These are phyloP conservation scores for Alternaria sp. DNA, from an alignment of 2,329 filamentous ascomycete species.

Conservation along the genomic window DNA sequence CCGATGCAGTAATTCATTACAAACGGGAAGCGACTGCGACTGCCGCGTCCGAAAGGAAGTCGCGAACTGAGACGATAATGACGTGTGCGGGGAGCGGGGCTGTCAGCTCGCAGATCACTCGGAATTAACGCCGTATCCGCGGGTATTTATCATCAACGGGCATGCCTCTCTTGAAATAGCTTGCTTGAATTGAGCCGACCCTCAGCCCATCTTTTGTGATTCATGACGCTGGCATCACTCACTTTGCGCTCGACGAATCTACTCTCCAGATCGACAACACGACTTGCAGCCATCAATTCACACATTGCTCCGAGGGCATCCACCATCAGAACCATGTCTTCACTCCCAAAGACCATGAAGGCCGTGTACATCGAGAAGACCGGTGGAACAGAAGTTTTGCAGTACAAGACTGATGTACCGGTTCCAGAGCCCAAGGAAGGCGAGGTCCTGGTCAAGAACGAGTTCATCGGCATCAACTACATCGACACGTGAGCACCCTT, in stretches of 20 bases:
- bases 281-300: conserved; percentile 25
- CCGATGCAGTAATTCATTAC: neutral
- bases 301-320: conserved; percentile 21
- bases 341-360: conserved; percentile 72
- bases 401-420: conserved; percentile 73
- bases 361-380: conserved; percentile 75
- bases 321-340: conserved; percentile 49
- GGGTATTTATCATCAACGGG: conserved; percentile 14
- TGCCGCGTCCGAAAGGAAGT: neutral
- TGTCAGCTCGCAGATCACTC: neutral
- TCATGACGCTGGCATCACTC: conserved; percentile 25
- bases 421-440: conserved; percentile 72
- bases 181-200: neutral
- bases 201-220: neutral
- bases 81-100: conserved; percentile 15
- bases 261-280: conserved; percentile 10
- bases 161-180: neutral
- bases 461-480: conserved; percentile 81
- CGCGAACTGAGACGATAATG: conserved; percentile 1
- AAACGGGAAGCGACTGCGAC: neutral
- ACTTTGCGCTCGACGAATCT: conserved; percentile 14
- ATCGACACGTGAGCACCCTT: conserved; percentile 72
- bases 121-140: neutral
- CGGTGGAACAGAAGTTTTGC: conserved; percentile 73
- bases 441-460: conserved; percentile 81